Evolutionary conservation across 139 green algal species (phyloP).

Genomic region (Yamagishiella unicocca): DNA sequence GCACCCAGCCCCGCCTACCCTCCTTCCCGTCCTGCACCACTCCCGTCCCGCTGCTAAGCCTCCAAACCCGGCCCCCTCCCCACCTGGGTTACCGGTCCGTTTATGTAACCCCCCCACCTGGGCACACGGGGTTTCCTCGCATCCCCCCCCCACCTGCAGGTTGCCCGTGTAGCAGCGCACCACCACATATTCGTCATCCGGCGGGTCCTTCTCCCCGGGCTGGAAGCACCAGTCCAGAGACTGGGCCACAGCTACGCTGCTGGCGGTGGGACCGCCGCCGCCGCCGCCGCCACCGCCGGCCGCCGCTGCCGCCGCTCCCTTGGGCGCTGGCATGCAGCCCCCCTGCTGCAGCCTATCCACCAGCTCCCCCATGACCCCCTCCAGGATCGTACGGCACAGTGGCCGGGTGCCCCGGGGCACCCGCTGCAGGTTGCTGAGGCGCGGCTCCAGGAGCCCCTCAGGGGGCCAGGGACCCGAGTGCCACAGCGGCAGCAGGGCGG

Average conservation of each 20-base stretch:
- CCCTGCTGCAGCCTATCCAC: not conserved
- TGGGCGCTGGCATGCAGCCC: conserved; percentile 7
- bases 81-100: too few relatives aligned
- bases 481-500: conserved; percentile 14
- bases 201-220: not conserved
- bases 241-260: not conserved
- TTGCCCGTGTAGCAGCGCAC: conserved; percentile 32
- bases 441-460: not conserved
- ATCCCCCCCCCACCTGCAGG: not conserved
- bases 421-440: not conserved
- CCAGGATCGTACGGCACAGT: conserved; percentile 16
- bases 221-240: conserved; percentile 25
- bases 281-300: not conserved
- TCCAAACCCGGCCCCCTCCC: too few relatives aligned
- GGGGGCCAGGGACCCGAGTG: conserved; percentile 31
- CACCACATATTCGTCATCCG: not conserved
- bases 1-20: too few relatives aligned
- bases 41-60: too few relatives aligned
- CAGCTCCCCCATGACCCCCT: conserved; percentile 34
- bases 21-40: too few relatives aligned
- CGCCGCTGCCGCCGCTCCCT: not conserved
- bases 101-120: too few relatives aligned
- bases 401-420: conserved; percentile 20
- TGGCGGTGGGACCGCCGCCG: not conserved
- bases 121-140: not conserved